Percentiles rank a stretch among this genome's conserved stretches.
Evolutionary conservation across 306 rosid species (phyloP).

Genomic region (Medicago arabica): DNA sequence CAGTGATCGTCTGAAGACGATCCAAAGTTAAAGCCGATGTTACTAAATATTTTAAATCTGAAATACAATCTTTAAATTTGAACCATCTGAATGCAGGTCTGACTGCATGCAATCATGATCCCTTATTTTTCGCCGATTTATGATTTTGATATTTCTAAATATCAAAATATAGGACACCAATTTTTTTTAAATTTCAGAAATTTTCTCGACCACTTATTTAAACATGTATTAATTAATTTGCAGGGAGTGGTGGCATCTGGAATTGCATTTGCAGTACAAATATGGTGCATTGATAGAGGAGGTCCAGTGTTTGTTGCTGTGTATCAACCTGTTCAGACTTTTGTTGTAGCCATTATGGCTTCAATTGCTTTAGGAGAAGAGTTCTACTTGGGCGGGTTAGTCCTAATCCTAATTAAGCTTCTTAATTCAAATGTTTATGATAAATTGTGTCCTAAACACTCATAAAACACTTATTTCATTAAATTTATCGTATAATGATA

Average conservation of each 20-base stretch:
- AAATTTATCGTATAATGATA: too few relatives aligned
- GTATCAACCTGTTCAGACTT: conserved; percentile 99
- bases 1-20: background rate
- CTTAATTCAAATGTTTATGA: too few relatives aligned
- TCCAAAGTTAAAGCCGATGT: too few relatives aligned
- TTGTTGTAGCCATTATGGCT: conserved; percentile 95
- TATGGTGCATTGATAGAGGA: conserved; percentile 99
- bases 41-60: too few relatives aligned
- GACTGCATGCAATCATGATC: background rate
- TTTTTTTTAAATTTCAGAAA: background rate
- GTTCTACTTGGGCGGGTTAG: conserved; percentile 91
- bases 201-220: background rate
- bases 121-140: background rate
- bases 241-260: conserved; percentile 99
- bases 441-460: too few relatives aligned
- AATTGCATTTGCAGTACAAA: conserved; percentile 96
- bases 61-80: too few relatives aligned
- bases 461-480: too few relatives aligned
- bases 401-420: background rate
- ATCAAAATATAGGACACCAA: too few relatives aligned
- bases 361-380: conserved; percentile 92
- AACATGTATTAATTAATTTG: background rate
- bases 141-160: too few relatives aligned
- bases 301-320: conserved; percentile 99
- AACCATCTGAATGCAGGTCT: too few relatives aligned